phyloP scores from a whole-genome alignment of 2,329 filamentous ascomycete species.

The Rutstroemia sp. region DNA sequence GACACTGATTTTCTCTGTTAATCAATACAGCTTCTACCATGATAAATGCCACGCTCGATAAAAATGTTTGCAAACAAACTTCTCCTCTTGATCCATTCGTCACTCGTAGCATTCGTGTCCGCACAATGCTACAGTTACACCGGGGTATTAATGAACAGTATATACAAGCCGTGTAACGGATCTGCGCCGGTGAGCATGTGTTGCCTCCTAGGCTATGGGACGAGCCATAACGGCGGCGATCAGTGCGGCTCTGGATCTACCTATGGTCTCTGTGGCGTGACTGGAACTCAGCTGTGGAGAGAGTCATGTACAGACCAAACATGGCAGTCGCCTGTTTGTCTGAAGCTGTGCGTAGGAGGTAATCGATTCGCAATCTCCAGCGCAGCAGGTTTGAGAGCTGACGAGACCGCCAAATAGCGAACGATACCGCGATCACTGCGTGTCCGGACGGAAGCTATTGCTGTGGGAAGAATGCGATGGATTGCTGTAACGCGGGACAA shows the following conservation, averaged over 20 bases:
- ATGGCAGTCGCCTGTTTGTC: constrained; percentile 5
- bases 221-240: not conserved
- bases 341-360: constrained; percentile 7
- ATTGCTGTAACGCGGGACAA: not conserved
- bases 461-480: not conserved
- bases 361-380: not conserved
- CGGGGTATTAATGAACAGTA: not conserved
- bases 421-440: constrained; percentile 2
- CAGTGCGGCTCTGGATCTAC: constrained; percentile 5
- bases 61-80: too few relatives aligned
- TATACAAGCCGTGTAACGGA: constrained; percentile 4
- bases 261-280: constrained; percentile 8
- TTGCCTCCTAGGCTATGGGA: not conserved
- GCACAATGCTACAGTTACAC: constrained; percentile 3
- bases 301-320: constrained; percentile 8
- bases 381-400: not conserved
- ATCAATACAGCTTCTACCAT: too few relatives aligned
- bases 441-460: constrained; percentile 8
- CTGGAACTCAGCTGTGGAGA: constrained; percentile 3
- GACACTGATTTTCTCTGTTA: too few relatives aligned
- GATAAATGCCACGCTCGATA: too few relatives aligned
- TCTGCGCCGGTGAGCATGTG: constrained; percentile 6
- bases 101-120: not conserved
- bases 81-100: not conserved
- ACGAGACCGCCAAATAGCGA: not conserved